Evolutionary conservation across 2,329 filamentous ascomycete genomes (phyloP).

Genomic region (Bipolaris cookei): DNA sequence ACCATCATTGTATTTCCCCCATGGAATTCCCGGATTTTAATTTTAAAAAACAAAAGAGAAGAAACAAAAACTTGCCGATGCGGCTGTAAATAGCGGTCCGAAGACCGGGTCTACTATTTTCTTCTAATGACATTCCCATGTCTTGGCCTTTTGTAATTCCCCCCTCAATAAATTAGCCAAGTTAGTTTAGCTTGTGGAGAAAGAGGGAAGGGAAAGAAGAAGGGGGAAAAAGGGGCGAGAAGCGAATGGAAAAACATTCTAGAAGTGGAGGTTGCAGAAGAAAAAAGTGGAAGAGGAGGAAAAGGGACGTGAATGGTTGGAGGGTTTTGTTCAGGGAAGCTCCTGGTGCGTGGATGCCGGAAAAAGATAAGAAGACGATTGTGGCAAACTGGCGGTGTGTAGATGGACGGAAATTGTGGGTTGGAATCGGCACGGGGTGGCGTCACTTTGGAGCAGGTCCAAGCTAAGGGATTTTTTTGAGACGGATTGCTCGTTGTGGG

Average conservation of each 20-base stretch:
- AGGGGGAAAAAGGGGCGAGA: constrained; percentile 7
- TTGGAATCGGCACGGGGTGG: neutral
- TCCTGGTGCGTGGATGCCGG: neutral
- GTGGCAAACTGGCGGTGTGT: constrained; percentile 4
- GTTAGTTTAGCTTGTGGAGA: neutral
- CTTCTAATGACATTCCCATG: neutral
- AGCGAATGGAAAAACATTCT: neutral
- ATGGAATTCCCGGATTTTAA: too few relatives aligned
- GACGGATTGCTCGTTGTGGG: neutral
- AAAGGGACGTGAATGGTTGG: neutral
- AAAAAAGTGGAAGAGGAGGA: neutral
- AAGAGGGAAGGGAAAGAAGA: neutral
- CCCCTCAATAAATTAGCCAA: too few relatives aligned
- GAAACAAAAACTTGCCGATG: neutral
- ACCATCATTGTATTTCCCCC: too few relatives aligned
- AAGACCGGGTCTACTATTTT: neutral
- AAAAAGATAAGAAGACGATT: too few relatives aligned
- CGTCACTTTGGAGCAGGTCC: neutral
- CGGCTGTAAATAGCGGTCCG: constrained; percentile 8
- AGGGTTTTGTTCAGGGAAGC: neutral
- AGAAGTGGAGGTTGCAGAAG: constrained; percentile 9
- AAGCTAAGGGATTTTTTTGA: too few relatives aligned
- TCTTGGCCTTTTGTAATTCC: neutral
- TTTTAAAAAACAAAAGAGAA: too few relatives aligned
- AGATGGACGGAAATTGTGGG: neutral